Base-by-base conservation (phyloP, 805 yeast species). In the Torulaspora quercuum region DNA sequence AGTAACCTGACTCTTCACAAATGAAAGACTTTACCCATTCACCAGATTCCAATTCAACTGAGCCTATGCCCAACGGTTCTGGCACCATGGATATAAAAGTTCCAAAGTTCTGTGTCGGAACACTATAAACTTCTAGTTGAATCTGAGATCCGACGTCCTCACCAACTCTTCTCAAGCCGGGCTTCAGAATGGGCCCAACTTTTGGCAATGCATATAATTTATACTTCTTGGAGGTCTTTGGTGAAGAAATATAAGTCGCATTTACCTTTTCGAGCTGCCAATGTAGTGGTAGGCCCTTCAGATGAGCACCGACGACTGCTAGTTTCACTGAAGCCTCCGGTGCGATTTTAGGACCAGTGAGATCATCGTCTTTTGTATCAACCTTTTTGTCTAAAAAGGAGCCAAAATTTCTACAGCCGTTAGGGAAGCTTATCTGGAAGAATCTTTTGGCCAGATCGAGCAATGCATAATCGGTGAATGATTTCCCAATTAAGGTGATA, bases 281-380 rank as follows among this genome's bases (percentile, higher is more conserved):
- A 63, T 90, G 88, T 50, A 90, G 71, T 31, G 88, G 88, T 70
- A 87, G 75, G 1, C 95, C 96, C 38, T 78, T 69, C 48, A 92
- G 70, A 58, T 90, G 98, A 31, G 97, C 97, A 38, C 98, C 98
- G 31, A 90, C 97, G 23, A 92, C 98, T 1, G 97, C 97, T 40
- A 90, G 65, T 44, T 80, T 72, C 42, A 87, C 69, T 7, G 74
- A 67, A 21, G 63, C 45, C 1, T 68, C 59, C 17, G 64, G 49
- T 28, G 63, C 56, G 15, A 34, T 26, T 6, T 21, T 21, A n/a
- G 56, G 57, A 4, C 62, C 62, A 1, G 11, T 12, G 7, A 57
- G 29, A 7, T 31, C 41, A 27, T 46, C 49, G 31, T 46, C 45
- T 9, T 24, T 26, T 4, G 42, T 41, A 3, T 15, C 27, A 21